A percentile compares a stretch with the other conserved stretches of the same genome.
These are phyloP conservation scores for Shiraia bambusicola DNA, from an alignment of 2,329 filamentous ascomycete genomes.

Conservation along the genomic window DNA sequence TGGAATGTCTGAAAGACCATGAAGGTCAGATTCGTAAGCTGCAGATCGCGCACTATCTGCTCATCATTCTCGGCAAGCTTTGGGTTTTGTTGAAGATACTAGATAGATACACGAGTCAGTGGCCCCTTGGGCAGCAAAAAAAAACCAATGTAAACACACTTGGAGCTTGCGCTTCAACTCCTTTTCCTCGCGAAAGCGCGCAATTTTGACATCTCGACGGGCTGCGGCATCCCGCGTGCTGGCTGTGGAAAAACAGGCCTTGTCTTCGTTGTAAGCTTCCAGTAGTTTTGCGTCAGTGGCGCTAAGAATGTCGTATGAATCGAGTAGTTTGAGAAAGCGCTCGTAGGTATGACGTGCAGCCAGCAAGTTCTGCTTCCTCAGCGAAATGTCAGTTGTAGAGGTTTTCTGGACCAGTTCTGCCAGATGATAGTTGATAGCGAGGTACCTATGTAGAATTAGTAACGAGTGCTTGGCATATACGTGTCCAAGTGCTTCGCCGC, in stretches of 20 bases:
- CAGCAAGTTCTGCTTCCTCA: constrained; percentile 61
- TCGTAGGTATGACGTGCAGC: constrained; percentile 72
- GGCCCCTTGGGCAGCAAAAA: constrained; percentile 11
- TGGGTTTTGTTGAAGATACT: constrained; percentile 63
- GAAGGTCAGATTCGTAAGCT: constrained; percentile 73
- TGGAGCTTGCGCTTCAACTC: constrained; percentile 81
- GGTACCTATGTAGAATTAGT: constrained; percentile 55
- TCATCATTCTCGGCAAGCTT: constrained; percentile 72
- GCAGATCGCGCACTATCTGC: constrained; percentile 74
- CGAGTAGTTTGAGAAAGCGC: constrained; percentile 71
- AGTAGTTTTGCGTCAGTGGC: constrained; percentile 67
- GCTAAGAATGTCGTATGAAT: constrained; percentile 74
- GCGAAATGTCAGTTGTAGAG: constrained; percentile 56
- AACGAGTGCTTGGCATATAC: constrained; percentile 9
- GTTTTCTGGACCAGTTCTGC: constrained; percentile 77
- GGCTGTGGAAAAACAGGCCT: constrained; percentile 71
- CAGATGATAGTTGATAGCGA: constrained; percentile 74
- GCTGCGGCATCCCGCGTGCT: constrained; percentile 66
- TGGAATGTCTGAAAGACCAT: constrained; percentile 80
- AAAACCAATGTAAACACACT: constrained; percentile 43
- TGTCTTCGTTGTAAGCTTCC: constrained; percentile 71
- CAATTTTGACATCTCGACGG: constrained; percentile 80
- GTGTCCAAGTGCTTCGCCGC: constrained; percentile 1
- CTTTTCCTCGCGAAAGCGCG: constrained; percentile 81
- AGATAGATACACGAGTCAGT: constrained; percentile 21